phyloP scores from a whole-genome alignment of 2,329 filamentous ascomycete species.

The Hymenoscyphus occultus region DNA sequence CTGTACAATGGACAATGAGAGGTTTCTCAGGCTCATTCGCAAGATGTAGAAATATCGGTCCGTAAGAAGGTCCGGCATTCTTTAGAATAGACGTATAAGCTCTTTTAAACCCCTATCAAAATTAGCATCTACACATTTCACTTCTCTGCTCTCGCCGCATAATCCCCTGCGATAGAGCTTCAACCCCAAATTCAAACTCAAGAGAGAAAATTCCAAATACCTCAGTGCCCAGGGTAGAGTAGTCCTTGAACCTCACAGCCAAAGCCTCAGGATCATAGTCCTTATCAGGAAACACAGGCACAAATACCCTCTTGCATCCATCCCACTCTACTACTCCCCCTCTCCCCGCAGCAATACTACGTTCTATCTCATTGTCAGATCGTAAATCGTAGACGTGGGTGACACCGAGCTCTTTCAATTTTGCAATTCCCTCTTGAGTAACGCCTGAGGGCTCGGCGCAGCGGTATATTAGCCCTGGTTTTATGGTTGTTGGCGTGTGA shows the following conservation, averaged over 20 bases:
- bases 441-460: slow-evolving; percentile 63
- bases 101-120: slow-evolving; percentile 53
- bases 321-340: slow-evolving; percentile 46
- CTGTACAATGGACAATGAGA: slow-evolving; percentile 69
- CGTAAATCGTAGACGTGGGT: slow-evolving; percentile 67
- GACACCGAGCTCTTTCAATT: slow-evolving; percentile 56
- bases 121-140: background rate
- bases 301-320: slow-evolving; percentile 54
- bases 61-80: slow-evolving; percentile 51
- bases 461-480: slow-evolving; percentile 53
- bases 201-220: slow-evolving; percentile 29
- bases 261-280: slow-evolving; percentile 63
- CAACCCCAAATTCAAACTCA: background rate
- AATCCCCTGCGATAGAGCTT: background rate
- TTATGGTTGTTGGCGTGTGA: slow-evolving; percentile 45
- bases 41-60: slow-evolving; percentile 46
- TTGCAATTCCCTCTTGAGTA: slow-evolving; percentile 50
- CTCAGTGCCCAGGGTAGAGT: slow-evolving; percentile 51
- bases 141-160: background rate
- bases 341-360: slow-evolving; percentile 37
- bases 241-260: slow-evolving; percentile 58
- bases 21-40: slow-evolving; percentile 43
- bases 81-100: slow-evolving; percentile 62
- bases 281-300: slow-evolving; percentile 60
- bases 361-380: slow-evolving; percentile 56